Conservation (phyloP, 2,329 filamentous ascomycete genomes). For the Aspergillus pseudonomiae region DNA sequence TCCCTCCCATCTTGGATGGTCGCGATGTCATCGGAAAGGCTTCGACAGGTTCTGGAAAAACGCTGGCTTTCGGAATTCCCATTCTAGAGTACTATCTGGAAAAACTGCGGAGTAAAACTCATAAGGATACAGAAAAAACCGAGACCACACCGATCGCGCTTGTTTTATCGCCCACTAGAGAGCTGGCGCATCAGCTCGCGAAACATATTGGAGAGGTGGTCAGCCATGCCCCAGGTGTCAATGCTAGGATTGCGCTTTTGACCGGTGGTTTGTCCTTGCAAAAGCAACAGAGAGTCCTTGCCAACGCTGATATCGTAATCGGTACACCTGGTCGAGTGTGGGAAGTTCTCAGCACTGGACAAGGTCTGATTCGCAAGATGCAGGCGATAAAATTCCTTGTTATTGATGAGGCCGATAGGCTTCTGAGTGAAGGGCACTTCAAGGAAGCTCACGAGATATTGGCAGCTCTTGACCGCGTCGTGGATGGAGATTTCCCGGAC, state of each 20-base stretch:
- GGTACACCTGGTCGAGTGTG: slow-evolving; percentile 90
- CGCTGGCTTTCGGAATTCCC: slow-evolving; percentile 89
- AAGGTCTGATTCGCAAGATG: slow-evolving; percentile 69
- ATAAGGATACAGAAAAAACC: slow-evolving; percentile 46
- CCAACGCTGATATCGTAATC: slow-evolving; percentile 87
- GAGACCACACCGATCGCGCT: slow-evolving; percentile 66
- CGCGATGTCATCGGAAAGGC: slow-evolving; percentile 96
- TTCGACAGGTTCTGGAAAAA: slow-evolving; percentile 95
- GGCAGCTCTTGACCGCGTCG: slow-evolving; percentile 71
- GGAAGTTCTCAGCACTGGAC: slow-evolving; percentile 84
- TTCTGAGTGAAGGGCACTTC: slow-evolving; percentile 91
- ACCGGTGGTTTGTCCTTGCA: slow-evolving; percentile 93
- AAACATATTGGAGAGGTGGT: slow-evolving; percentile 80
- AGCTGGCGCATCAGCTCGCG: slow-evolving; percentile 88
- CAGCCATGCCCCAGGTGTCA: slow-evolving; percentile 63
- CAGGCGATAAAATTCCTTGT: slow-evolving; percentile 79
- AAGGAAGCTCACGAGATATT: slow-evolving; percentile 92
- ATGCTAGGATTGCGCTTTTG: slow-evolving; percentile 72
- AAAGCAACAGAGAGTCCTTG: slow-evolving; percentile 86
- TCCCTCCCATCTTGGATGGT: slow-evolving; percentile 79
- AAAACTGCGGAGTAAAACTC: slow-evolving; percentile 33
- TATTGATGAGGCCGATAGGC: slow-evolving; percentile 88
- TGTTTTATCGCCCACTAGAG: slow-evolving; percentile 87
- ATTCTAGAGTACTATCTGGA: slow-evolving; percentile 83
- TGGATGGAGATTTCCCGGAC: slow-evolving; percentile 41